Evolutionary conservation across 768 basidiomycete species (phyloP), one percentile per base, ranked within the genome.

Genomic region (Cystofilobasidium bisporidii): DNA sequence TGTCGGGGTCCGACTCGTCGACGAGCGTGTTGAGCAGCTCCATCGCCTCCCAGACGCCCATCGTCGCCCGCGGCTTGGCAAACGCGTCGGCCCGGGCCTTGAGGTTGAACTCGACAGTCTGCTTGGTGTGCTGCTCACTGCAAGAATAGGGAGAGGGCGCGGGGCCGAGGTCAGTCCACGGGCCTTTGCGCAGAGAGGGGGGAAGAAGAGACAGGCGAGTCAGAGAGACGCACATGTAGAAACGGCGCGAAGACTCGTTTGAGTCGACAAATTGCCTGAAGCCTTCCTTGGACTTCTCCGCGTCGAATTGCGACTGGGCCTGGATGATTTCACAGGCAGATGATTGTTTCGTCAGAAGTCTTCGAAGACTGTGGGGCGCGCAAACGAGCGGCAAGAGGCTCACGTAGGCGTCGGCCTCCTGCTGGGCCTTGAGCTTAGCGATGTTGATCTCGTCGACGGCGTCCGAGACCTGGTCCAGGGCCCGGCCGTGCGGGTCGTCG

Each of bases 1-100:
- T 78, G 71, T 78, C 91, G 63, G 91, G 91, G 77, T 94, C 91
- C 11, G 88, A 90, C 71, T 92, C 89, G 75, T 93, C 89, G 65
- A 92, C 82, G 50, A 93, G 81, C 1, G 87, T 91, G 74, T 91
- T 85, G 57, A 93, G 84, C 81, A 84, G 63, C 77, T 76, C 75
- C 62, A 76, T 74, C 9, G 75, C 75, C 53, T 74, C 71, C 75
- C 75, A 76, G 2, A 76, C 70, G 22, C 71, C 80, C 89, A 91
- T 90, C 24, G 84, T 81, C 3, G 84, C 87, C 32, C 86, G 83
- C 61, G 79, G 81, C 41, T 80, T 82, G 67, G 78, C 85, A 73
- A 85, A 85, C 77, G 89, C 89, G 70, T 87, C 81, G 14, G 84
- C 84, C 12, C 91, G 86, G 9, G 85, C 85, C 65, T 84, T 81